Percentiles rank a stretch among this genome's conserved stretches.
Evolutionary conservation across 305 asterid genomes (phyloP).

Genomic region (Nicotiana rustica): DNA sequence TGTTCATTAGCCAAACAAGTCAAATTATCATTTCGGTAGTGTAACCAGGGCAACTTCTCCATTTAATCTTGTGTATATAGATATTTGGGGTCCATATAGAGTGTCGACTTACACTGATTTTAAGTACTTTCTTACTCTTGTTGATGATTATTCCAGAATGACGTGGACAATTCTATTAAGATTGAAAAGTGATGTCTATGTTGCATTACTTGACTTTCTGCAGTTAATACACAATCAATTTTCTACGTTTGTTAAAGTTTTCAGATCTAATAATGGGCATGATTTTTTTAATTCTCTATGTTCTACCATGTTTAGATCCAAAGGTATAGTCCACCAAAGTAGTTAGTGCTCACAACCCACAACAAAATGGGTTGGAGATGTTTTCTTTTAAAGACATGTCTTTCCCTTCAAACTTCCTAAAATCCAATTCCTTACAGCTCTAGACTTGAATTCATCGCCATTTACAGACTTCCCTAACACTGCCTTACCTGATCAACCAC

Average conservation of each 20-base stretch:
- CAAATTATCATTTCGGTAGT: too few relatives aligned
- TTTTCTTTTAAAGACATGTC: not conserved
- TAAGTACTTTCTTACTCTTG: not conserved
- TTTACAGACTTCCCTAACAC: too few relatives aligned
- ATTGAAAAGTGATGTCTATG: not conserved
- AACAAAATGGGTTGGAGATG: not conserved
- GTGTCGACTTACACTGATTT: too few relatives aligned
- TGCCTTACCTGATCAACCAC: too few relatives aligned
- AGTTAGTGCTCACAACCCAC: not conserved
- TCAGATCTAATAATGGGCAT: not conserved
- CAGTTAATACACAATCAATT: not conserved
- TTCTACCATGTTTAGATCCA: not conserved
- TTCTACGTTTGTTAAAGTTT: not conserved
- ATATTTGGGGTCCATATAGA: too few relatives aligned
- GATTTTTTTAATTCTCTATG: not conserved
- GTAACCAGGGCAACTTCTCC: too few relatives aligned
- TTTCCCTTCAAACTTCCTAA: not conserved
- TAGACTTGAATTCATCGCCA: too few relatives aligned
- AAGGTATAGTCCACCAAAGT: not conserved
- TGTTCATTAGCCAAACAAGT: too few relatives aligned
- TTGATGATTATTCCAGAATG: not conserved
- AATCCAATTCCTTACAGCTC: too few relatives aligned
- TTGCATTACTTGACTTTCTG: too few relatives aligned
- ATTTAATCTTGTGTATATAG: too few relatives aligned
- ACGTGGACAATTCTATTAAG: not conserved